Base-by-base conservation (phyloP, 805 yeast species). In the Crinitomyces ghanaensis region DNA sequence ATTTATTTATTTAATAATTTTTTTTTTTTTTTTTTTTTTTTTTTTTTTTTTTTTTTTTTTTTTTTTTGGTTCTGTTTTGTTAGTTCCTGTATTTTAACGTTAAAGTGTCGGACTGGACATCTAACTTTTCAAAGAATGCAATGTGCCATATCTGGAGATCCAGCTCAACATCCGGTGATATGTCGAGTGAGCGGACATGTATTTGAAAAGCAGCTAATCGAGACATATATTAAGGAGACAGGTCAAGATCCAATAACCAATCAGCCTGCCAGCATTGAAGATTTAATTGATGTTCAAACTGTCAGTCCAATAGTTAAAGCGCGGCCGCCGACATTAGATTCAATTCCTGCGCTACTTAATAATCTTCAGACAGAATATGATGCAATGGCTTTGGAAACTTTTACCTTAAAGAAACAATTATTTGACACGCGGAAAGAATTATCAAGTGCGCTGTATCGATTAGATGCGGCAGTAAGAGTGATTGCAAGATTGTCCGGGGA, bases 311-410 rank as follows among this genome's bases (percentile, higher is more conserved):
- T n/a, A 20, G 65, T 40, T n/a, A 38, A 40, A 30, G 65, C 60
- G 35, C 57, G 53, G 42, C 71, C 64, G 6, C 63, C 79, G 1
- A 60, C 67, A 0, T 49, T 62, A 38, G 69, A 75, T 15, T 79
- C 93, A 0, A 81, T 86, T 19, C 97, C 97, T 0, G 64, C 81
- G 3, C 56, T 86, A 45, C 60, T 86, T 32, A 64, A 82, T 2
- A 62, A 79, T 2, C 72, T 86, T 41, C 95, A 86, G 51, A 73
- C 77, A 39, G 95, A 85, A 54, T 86, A 93, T 85, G 96, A 86
- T 50, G 72, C 95, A 0, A 52, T 82, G 28, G 81, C 88, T 19
- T 59, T 86, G 33, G 96, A 88, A 49, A 65, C 79, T 14, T 84
- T 83, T 48, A 69, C 74, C 25, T 59, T 86, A 41, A 66, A 91